phyloP scores from a whole-genome alignment of 2,329 filamentous ascomycete genomes.

The Pseudogymnoascus pannorum region DNA sequence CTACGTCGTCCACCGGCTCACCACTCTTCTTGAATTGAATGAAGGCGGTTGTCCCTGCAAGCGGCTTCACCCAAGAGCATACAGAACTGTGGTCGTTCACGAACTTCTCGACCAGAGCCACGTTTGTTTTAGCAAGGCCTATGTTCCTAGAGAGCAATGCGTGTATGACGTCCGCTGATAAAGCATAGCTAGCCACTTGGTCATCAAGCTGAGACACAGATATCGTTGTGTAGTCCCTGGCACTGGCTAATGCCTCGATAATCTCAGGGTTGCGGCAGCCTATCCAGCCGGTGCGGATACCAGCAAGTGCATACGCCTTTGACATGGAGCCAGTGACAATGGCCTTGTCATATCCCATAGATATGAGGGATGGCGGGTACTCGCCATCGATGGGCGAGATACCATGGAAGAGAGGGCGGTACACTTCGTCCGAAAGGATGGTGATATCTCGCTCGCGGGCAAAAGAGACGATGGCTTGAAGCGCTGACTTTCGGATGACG shows the following conservation, averaged over 20 bases:
- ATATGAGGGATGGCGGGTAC: constrained; percentile 61
- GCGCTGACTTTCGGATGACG: constrained; percentile 52
- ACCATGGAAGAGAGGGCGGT: constrained; percentile 70
- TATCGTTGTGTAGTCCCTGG: constrained; percentile 79
- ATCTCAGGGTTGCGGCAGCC: constrained; percentile 57
- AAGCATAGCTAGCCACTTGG: constrained; percentile 65
- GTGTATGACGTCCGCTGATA: constrained; percentile 58
- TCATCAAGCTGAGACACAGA: constrained; percentile 80
- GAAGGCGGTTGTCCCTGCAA: constrained; percentile 74
- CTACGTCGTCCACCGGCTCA: constrained; percentile 59
- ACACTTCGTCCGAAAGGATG: constrained; percentile 74
- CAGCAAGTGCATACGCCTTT: constrained; percentile 77
- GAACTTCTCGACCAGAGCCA: constrained; percentile 59
- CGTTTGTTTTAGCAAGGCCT: constrained; percentile 59
- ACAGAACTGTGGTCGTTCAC: constrained; percentile 55
- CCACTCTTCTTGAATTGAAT: constrained; percentile 58
- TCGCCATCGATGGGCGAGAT: constrained; percentile 29
- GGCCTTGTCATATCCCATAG: constrained; percentile 62
- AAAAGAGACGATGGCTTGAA: constrained; percentile 56
- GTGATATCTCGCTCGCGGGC: constrained; percentile 56
- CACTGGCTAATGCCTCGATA: constrained; percentile 54
- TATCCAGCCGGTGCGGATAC: constrained; percentile 77
- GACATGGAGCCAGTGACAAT: constrained; percentile 75
- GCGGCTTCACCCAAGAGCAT: constrained; percentile 65
- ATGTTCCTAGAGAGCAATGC: constrained; percentile 56